phyloP scores from a whole-genome alignment of 805 yeast genomes.

The Candida dajiaensis region DNA sequence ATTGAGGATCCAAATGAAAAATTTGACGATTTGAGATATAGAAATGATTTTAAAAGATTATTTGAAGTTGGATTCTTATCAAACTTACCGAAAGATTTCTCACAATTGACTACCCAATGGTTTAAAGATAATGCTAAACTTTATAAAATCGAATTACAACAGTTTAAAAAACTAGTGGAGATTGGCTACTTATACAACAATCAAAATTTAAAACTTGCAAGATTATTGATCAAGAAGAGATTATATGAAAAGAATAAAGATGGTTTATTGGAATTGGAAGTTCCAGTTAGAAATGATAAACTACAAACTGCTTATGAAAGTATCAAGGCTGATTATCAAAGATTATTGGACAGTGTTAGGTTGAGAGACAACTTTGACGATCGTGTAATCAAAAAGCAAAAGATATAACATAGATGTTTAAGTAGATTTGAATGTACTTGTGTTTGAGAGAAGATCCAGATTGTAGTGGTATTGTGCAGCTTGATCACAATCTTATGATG shows the following conservation, averaged over 20 bases:
- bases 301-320: conserved; percentile 69
- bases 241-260: conserved; percentile 76
- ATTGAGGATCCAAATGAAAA: conserved; percentile 94
- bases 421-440: no score
- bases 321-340: conserved; percentile 62
- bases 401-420: no score
- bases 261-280: conserved; percentile 61
- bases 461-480: no score
- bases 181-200: conserved; percentile 49
- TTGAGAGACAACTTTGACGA: conserved; percentile 8
- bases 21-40: conserved; percentile 86
- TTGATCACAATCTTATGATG: no score
- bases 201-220: conserved; percentile 28
- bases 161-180: conserved; percentile 71
- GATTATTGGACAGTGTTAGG: conserved; percentile 34
- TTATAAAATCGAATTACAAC: conserved; percentile 69
- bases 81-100: conserved; percentile 24
- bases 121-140: conserved; percentile 28
- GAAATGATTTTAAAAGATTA: conserved; percentile 61
- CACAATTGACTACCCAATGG: conserved; percentile 31
- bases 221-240: conserved; percentile 67
- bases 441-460: no score
- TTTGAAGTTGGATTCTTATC: conserved; percentile 27
- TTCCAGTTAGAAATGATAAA: conserved; percentile 59
- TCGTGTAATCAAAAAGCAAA: conserved; percentile 13